These are phyloP conservation scores for Boletales sp. DNA, from an alignment of 768 basidiomycete species.

Conservation along the genomic window DNA sequence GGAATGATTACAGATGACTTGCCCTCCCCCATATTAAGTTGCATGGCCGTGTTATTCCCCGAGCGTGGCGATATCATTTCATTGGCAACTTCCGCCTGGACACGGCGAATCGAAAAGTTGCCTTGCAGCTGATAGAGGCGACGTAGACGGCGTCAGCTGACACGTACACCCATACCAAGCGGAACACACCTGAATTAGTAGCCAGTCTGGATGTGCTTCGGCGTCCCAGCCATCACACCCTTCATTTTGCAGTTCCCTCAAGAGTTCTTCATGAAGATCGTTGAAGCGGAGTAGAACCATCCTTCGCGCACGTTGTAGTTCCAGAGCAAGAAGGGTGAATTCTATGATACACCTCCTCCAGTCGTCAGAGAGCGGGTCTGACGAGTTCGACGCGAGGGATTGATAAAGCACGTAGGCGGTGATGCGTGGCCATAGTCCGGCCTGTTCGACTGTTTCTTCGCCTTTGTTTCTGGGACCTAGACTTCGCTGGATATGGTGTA, in stretches of 20 bases:
- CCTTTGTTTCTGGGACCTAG: not conserved
- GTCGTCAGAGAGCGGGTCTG: not conserved
- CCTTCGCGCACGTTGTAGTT: conserved; percentile 35
- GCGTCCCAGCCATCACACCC: conserved; percentile 17
- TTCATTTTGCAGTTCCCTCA: conserved; percentile 18
- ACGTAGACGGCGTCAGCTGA: not conserved
- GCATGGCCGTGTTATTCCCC: conserved; percentile 34
- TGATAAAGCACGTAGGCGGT: conserved; percentile 27
- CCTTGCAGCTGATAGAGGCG: conserved; percentile 35
- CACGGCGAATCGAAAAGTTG: conserved; percentile 38
- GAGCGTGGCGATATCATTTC: conserved; percentile 43
- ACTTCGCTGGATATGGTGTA: not conserved
- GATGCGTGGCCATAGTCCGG: conserved; percentile 34
- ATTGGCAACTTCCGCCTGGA: conserved; percentile 38
- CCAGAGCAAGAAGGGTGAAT: conserved; percentile 25
- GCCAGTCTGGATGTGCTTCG: conserved; percentile 36
- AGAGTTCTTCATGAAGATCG: conserved; percentile 27
- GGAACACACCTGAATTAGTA: conserved; percentile 37
- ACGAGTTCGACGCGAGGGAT: conserved; percentile 23
- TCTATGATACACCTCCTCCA: conserved; percentile 30
- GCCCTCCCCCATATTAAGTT: conserved; percentile 57
- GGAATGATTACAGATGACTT: conserved; percentile 48
- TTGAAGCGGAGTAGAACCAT: conserved; percentile 20
- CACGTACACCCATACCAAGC: too few species aligned
- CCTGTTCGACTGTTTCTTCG: conserved; percentile 4